Conservation (phyloP, 108 stramenopile genomes). For the Heterococcus sp. region DNA sequence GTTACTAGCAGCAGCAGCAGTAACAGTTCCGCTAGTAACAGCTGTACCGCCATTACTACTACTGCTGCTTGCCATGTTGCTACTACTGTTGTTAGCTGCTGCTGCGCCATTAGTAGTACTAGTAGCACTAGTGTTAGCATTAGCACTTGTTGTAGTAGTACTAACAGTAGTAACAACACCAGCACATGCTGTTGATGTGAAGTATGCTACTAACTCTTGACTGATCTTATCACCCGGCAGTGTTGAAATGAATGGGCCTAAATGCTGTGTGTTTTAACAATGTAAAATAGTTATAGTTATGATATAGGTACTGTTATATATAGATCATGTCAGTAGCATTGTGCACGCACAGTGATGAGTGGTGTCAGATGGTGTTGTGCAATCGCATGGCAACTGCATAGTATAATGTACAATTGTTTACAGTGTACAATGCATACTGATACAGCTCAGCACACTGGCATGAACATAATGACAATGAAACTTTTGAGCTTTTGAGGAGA, state of each 20-base stretch:
- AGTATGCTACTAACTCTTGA: constrained; percentile 69
- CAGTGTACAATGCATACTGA: background rate
- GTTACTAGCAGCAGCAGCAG: too few species aligned
- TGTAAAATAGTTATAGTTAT: too few species aligned
- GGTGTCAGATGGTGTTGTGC: too few species aligned
- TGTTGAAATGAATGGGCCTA: constrained; percentile 61
- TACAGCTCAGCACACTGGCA: background rate
- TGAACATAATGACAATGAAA: background rate
- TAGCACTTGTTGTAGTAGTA: constrained; percentile 69
- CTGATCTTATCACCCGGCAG: constrained; percentile 51
- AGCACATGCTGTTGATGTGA: constrained; percentile 70
- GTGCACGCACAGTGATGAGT: too few species aligned
- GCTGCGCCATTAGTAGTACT: background rate
- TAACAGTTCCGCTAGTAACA: too few species aligned
- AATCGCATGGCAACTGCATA: background rate
- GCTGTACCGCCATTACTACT: background rate
- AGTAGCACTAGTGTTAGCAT: constrained; percentile 55
- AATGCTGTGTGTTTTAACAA: too few species aligned
- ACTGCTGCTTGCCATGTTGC: constrained; percentile 55
- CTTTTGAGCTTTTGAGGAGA: background rate
- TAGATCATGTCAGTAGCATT: too few species aligned
- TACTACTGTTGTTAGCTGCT: background rate
- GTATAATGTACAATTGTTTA: background rate
- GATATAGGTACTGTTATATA: too few species aligned
- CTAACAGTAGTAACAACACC: constrained; percentile 57